A percentile compares a stretch with the other conserved stretches of the same genome.
phyloP scores from a whole-genome alignment of 2,329 filamentous ascomycete genomes.

The Rhynchosporium agropyri region DNA sequence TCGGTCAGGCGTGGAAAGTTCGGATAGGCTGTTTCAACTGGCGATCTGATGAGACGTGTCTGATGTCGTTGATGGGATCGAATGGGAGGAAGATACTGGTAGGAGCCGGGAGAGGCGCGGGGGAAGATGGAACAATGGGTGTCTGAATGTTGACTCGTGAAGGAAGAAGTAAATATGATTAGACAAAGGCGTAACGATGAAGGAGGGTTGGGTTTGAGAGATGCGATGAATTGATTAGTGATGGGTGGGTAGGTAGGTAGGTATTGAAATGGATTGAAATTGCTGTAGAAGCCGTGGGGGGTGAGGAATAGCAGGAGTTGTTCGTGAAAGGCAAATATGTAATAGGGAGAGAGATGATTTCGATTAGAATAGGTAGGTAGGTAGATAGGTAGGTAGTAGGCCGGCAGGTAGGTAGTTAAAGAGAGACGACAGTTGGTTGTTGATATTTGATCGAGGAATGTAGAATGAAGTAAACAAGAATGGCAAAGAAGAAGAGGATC shows the following conservation, averaged over 20 bases:
- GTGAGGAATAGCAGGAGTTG: not conserved
- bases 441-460: not conserved
- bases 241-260: not conserved
- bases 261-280: not conserved
- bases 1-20: constrained; percentile 12
- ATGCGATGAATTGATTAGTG: not conserved
- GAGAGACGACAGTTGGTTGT: too few relatives aligned
- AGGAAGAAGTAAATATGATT: constrained; percentile 4
- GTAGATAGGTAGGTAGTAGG: not conserved
- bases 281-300: constrained; percentile 11
- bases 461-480: constrained; percentile 1
- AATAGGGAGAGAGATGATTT: not conserved
- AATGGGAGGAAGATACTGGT: too few relatives aligned
- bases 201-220: not conserved
- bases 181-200: not conserved
- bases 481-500: not conserved
- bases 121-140: constrained; percentile 11
- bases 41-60: not conserved
- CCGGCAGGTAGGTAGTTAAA: not conserved
- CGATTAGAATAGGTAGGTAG: not conserved
- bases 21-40: constrained; percentile 22
- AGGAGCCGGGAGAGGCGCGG: constrained; percentile 19
- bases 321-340: not conserved
- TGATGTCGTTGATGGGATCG: constrained; percentile 13
- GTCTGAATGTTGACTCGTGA: not conserved